Evolutionary conservation across 352 stramenopile genomes (phyloP).

Genomic region (Bremia lactucae): DNA sequence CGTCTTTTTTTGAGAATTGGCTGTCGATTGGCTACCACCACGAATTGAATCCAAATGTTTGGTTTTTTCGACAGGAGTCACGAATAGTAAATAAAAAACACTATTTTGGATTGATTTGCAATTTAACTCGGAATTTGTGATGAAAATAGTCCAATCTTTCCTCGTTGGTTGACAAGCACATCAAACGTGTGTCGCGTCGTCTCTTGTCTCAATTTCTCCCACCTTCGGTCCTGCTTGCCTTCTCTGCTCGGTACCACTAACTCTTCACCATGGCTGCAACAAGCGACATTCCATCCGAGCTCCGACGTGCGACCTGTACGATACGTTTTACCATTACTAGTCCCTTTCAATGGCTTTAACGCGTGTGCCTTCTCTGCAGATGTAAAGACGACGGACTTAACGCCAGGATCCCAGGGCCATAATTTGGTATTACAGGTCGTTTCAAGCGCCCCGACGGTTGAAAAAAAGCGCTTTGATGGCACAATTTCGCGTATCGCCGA

Average conservation of each 20-base stretch:
- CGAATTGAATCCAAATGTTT: not conserved
- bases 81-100: not conserved
- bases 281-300: conserved; percentile 17
- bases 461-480: conserved; percentile 71
- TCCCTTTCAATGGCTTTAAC: conserved; percentile 1
- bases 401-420: conserved; percentile 63
- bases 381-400: conserved; percentile 66
- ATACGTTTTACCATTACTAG: conserved; percentile 2
- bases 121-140: conserved; percentile 6
- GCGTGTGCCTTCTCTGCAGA: conserved; percentile 25
- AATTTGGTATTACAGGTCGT: conserved; percentile 72
- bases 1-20: conserved; percentile 26
- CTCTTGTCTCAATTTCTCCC: not conserved
- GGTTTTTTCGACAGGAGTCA: not conserved
- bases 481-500: conserved; percentile 58
- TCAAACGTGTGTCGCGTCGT: conserved; percentile 1
- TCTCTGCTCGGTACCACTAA: not conserved
- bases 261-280: conserved; percentile 13
- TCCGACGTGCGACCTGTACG: conserved; percentile 41
- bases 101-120: conserved; percentile 3
- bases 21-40: conserved; percentile 1
- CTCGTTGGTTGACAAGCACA: conserved; percentile 20
- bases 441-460: conserved; percentile 37
- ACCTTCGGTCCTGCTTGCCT: too few species aligned
- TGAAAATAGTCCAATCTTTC: conserved; percentile 14